phyloP scores from a whole-genome alignment of 441 rosid genomes.

The Erodium texanum region DNA sequence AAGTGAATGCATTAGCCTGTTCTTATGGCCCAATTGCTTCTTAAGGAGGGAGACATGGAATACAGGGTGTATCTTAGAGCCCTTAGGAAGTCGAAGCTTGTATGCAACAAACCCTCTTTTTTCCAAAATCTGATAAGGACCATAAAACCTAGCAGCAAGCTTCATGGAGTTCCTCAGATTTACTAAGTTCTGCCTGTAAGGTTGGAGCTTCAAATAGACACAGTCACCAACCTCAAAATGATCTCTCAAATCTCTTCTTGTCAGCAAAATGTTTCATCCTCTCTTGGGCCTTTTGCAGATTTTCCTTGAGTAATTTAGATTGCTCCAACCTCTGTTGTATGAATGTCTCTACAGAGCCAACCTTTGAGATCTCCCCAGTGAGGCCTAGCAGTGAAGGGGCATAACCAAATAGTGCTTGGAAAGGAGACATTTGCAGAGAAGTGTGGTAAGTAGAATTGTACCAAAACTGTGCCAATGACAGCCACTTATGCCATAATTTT shows the following conservation, averaged over 20 bases:
- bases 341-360: too few species aligned
- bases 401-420: neutral
- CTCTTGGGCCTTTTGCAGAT: neutral
- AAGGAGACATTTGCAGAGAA: neutral
- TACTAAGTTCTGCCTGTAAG: neutral
- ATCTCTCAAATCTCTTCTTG: too few species aligned
- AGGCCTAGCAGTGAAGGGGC: neutral
- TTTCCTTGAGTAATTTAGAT: too few species aligned
- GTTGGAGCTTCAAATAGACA: neutral
- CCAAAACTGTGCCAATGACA: neutral
- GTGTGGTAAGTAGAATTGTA: neutral
- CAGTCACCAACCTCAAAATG: neutral
- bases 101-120: conserved; percentile 1
- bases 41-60: conserved; percentile 2
- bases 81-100: neutral
- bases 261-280: too few species aligned
- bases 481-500: neutral
- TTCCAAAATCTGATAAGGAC: too few species aligned
- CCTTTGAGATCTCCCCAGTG: neutral
- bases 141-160: neutral
- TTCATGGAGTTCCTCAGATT: neutral
- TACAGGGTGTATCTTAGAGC: neutral
- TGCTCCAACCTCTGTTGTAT: too few species aligned
- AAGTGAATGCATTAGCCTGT: too few species aligned
- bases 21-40: too few species aligned